Evolutionary conservation across 2,329 filamentous ascomycete species (phyloP).

Genomic region (Cercospora zeina): DNA sequence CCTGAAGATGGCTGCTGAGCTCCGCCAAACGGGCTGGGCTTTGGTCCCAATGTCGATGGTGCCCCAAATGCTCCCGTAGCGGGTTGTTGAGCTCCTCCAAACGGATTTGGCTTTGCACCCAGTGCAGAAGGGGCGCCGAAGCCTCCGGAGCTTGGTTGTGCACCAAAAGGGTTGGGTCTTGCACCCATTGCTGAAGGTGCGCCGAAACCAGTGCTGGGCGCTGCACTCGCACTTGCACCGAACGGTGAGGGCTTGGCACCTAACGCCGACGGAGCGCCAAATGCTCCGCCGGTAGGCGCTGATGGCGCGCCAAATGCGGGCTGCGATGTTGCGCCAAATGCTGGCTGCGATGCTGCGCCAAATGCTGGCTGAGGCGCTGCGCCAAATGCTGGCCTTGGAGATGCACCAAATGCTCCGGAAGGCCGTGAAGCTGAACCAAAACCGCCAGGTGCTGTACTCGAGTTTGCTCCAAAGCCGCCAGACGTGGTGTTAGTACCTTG

Average conservation of each 20-base stretch:
- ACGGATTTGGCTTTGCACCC: conserved; percentile 35
- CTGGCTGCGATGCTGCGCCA: conserved; percentile 16
- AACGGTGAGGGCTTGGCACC: conserved; percentile 16
- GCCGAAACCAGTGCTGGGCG: conserved; percentile 30
- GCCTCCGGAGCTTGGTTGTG: conserved; percentile 24
- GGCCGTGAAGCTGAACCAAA: conserved; percentile 16
- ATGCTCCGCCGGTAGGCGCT: conserved; percentile 36
- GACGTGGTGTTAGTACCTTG: background rate
- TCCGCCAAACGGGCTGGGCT: conserved; percentile 27
- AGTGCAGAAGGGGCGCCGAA: conserved; percentile 39
- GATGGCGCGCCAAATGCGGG: conserved; percentile 26
- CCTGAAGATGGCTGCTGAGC: conserved; percentile 22
- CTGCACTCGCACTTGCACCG: background rate
- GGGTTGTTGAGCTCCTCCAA: conserved; percentile 22
- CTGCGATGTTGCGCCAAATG: conserved; percentile 16
- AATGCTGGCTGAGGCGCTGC: conserved; percentile 23
- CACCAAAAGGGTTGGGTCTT: conserved; percentile 4
- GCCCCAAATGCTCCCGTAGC: conserved; percentile 27
- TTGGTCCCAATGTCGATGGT: conserved; percentile 28
- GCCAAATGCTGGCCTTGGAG: conserved; percentile 19
- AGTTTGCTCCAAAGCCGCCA: background rate
- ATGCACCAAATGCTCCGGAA: background rate
- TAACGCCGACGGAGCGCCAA: conserved; percentile 34
- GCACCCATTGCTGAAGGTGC: conserved; percentile 43
- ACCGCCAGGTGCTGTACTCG: conserved; percentile 21